Evolutionary conservation across 129 eudicot genomes (phyloP), one percentile per base, ranked within the genome.

Genomic region (Scalesia atractyloides): DNA sequence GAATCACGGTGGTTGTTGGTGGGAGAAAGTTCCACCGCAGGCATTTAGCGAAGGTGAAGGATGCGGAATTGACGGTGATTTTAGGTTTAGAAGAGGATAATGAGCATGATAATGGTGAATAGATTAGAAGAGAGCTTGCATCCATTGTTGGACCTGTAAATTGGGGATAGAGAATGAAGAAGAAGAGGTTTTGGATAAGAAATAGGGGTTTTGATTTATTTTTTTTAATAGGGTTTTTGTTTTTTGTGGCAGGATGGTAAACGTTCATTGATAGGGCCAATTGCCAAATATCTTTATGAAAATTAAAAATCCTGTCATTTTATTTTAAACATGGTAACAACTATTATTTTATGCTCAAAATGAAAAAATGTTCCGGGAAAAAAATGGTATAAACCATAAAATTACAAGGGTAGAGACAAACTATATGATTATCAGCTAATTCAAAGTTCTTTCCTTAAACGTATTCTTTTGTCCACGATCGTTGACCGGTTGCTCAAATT

Each of bases 91-190:
- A 57, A 19, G 58, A 68, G 22, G 56, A 77, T 37, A 37, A 75
- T 47, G 81, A 74, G 66, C 74, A 78, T 64, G 77, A 56, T 71
- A 73, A 78, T 54, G 82, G 73, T 39, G 74, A 17, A 8, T 64
- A 43, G 5, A 78, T 67, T 7, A 83, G 73, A 39, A 78, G 30
- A 30, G 84, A 81, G 82, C 68, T 54, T 56, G 86, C 68, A 60
- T 71, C 87, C 91, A 83, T 83, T 73, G 70, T 18, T 26, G 15
- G 16, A 7, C 10, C 50, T 36, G 50, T 56, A 24, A 18, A 56
- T 26, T 3, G 53, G 60, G 62, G 24, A 64, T 9, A 48, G 78
- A 33, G 49, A 53, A 50, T 34, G 78, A 17, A 2, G 54, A 49
- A 63, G 46, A 63, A 63, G 12, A 37, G 64, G 53, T 74, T 11